Evolutionary conservation across 192 early-diverging fungal species (phyloP), one percentile per base, ranked within the genome.

Genomic region (Helicostylum pulchrum): DNA sequence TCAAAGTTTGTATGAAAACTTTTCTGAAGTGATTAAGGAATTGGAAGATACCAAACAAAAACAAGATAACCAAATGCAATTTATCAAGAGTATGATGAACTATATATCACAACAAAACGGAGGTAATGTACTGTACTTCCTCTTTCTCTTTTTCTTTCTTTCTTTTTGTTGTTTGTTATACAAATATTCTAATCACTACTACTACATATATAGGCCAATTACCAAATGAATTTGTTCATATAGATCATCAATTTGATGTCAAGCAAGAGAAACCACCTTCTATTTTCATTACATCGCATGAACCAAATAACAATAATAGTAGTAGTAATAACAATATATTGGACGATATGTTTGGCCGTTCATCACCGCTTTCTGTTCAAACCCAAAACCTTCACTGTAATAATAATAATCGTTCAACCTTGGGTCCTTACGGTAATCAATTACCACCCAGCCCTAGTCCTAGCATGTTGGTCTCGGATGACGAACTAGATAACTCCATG

Each of bases 1-100:
- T 53, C 77, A 82, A 20, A 83, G 85, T 26, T 74, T 95, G 11
- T 88, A 92, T 66, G 87, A 89, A 53, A 87, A 86, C 58, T 88
- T 90, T 64, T 67, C 75, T 12, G 83, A 90, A 60, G 84, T 94
- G 17, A 77, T 83, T 9, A 80, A 90, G 32, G 90, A 93, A 66
- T 75, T 95, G 51, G 72, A 78, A 20, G 90, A 92, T 56, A 88
- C 84, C 0, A 85, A 85, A 42, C 80, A 84, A 62, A 89, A 86
- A 68, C 88, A 90, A 72, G 72, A 69, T 3, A 66, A 78, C 8
- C 91, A 92, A 61, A 83, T 92, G 73, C 77, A 77, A 53, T 62
- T 87, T 45, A 79, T 92, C 52, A 85, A 83, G 61, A 81, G 72
- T 53, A 78, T 93, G 78, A 74, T 91, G 64, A 77, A 86, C 9